Conservation (phyloP, 345 rosid genomes). For the Geranium brycei region DNA sequence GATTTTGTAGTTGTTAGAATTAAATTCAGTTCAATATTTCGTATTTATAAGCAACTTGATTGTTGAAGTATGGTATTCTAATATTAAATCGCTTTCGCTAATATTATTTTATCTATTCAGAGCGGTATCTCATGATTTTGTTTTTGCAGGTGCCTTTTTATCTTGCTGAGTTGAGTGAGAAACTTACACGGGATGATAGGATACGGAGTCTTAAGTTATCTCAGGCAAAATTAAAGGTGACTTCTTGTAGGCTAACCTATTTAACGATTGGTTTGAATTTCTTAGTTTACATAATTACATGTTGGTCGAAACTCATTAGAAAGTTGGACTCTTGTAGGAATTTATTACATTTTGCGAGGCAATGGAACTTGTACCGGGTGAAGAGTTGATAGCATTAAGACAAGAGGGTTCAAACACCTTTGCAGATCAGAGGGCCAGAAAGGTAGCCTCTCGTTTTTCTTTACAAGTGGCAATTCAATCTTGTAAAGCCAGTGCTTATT, state of each 20-base stretch:
- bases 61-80: no score
- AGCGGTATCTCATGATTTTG: not conserved
- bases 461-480: not conserved
- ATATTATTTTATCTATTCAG: not conserved
- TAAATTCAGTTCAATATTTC: not conserved
- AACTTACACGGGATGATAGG: constrained; percentile 47
- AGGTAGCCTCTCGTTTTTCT: constrained; percentile 37
- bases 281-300: constrained; percentile 8
- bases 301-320: constrained; percentile 7
- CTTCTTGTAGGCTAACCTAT: not conserved
- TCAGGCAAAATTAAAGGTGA: constrained; percentile 56
- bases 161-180: constrained; percentile 72
- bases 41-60: no score
- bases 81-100: not conserved
- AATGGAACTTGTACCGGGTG: constrained; percentile 69
- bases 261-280: not conserved
- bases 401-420: constrained; percentile 40
- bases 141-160: constrained; percentile 60
- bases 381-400: constrained; percentile 42
- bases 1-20: not conserved
- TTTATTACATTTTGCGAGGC: constrained; percentile 75
- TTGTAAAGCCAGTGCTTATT: not conserved
- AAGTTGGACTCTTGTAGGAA: constrained; percentile 36
- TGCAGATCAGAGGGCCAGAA: constrained; percentile 65
- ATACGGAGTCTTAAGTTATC: constrained; percentile 46